Evolutionary conservation across 352 stramenopile genomes (phyloP).

Genomic region (Pythium angustatum): DNA sequence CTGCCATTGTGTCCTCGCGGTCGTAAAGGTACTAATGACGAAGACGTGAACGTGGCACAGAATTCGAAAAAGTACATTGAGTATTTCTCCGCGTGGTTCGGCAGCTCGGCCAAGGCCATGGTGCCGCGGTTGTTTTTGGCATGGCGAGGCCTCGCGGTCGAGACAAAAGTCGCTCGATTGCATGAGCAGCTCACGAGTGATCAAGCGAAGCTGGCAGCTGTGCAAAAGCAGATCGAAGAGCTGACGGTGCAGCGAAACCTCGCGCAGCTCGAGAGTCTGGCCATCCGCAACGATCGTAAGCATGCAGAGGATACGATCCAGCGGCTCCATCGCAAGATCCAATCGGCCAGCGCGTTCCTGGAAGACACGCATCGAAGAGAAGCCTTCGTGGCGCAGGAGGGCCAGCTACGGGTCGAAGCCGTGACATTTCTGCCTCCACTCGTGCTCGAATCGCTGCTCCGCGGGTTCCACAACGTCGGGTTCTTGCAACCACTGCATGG

Average conservation of each 20-base stretch:
- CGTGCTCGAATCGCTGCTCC: constrained; percentile 67
- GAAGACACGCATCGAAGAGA: constrained; percentile 51
- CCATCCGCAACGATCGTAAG: constrained; percentile 62
- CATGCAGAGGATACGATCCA: constrained; percentile 53
- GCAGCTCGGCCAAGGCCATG: constrained; percentile 49
- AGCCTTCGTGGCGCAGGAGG: constrained; percentile 56
- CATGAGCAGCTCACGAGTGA: constrained; percentile 43
- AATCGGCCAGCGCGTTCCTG: constrained; percentile 55
- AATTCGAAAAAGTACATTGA: constrained; percentile 74
- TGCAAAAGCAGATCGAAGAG: constrained; percentile 62
- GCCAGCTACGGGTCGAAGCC: constrained; percentile 63
- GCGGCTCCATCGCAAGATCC: constrained; percentile 53
- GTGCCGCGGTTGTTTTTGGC: constrained; percentile 50
- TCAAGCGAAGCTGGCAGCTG: constrained; percentile 31
- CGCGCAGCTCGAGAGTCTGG: constrained; percentile 49
- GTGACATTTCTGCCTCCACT: constrained; percentile 59
- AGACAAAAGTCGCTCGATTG: constrained; percentile 35
- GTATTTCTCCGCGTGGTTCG: constrained; percentile 76
- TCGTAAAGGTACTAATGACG: too few species aligned
- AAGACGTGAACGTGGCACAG: too few species aligned
- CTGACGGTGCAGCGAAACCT: constrained; percentile 48
- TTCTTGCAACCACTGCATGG: constrained; percentile 57
- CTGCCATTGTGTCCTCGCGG: background rate
- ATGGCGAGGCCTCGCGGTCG: constrained; percentile 46
- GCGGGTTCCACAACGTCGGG: constrained; percentile 59